Percentiles rank a stretch among this genome's conserved stretches.
Conservation (phyloP, 495 filamentous ascomycete species). For the Penicillium simplicissimum region DNA sequence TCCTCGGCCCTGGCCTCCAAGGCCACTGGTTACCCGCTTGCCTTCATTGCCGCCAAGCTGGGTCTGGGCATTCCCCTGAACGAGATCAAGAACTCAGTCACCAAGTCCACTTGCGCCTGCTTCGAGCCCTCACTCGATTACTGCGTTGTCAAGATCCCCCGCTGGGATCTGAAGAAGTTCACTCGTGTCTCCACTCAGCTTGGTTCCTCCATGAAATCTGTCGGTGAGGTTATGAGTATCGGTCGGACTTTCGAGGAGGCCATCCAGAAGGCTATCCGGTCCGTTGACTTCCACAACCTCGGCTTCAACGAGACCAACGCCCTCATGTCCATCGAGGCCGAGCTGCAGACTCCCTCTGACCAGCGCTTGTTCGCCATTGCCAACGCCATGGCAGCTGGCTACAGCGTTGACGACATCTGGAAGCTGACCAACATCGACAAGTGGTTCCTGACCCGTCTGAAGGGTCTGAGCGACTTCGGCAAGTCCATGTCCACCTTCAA, state of each 20-base stretch:
- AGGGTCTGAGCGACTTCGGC: slow-evolving; percentile 85
- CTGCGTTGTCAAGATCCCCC: slow-evolving; percentile 97
- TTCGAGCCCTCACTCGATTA: slow-evolving; percentile 99
- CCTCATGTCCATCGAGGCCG: slow-evolving; percentile 92
- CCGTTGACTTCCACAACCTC: slow-evolving; percentile 91
- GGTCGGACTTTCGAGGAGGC: slow-evolving; percentile 96
- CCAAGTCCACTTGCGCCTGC: slow-evolving; percentile 93
- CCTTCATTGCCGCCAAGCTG: slow-evolving; percentile 94
- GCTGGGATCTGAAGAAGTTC: slow-evolving; percentile 99
- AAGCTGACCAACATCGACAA: slow-evolving; percentile 87
- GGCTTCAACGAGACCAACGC: slow-evolving; percentile 92
- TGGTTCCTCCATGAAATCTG: slow-evolving; percentile 98
- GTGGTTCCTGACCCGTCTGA: slow-evolving; percentile 88
- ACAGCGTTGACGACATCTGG: slow-evolving; percentile 95
- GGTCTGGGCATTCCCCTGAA: slow-evolving; percentile 94
- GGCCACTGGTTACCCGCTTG: slow-evolving; percentile 94
- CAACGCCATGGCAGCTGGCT: slow-evolving; percentile 93
- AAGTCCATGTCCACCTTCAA: slow-evolving; percentile 72
- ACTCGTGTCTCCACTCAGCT: slow-evolving; percentile 92
- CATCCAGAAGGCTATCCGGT: slow-evolving; percentile 95
- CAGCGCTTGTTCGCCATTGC: slow-evolving; percentile 97
- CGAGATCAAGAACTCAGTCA: slow-evolving; percentile 94
- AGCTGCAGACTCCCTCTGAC: slow-evolving; percentile 95
- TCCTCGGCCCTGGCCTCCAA: slow-evolving; percentile 97
- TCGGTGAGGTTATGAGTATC: slow-evolving; percentile 98